A percentile compares a stretch with the other conserved stretches of the same genome.
Evolutionary conservation across 2,329 filamentous ascomycete genomes (phyloP).

Genomic region (Fusarium hainanense): DNA sequence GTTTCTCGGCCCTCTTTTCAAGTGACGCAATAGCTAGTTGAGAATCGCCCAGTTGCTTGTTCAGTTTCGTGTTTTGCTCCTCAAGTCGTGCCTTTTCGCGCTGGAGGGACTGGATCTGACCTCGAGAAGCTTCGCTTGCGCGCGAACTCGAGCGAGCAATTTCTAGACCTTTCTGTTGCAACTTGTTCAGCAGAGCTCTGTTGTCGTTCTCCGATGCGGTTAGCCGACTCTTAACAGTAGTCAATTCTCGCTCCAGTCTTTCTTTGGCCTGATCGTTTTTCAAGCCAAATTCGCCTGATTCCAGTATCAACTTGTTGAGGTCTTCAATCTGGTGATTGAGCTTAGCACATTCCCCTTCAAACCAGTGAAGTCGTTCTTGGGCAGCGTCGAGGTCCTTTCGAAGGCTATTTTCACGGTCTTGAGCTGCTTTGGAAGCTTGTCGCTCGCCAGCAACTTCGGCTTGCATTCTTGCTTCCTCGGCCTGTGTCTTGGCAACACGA

Average conservation of each 20-base stretch:
- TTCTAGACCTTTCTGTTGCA: slow-evolving; percentile 96
- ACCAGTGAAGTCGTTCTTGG: slow-evolving; percentile 78
- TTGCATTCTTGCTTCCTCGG: slow-evolving; percentile 86
- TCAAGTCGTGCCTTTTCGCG: slow-evolving; percentile 85
- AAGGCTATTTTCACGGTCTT: slow-evolving; percentile 82
- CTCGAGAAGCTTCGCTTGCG: slow-evolving; percentile 83
- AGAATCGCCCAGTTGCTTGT: slow-evolving; percentile 85
- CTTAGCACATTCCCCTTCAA: slow-evolving; percentile 81
- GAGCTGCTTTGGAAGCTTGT: slow-evolving; percentile 79
- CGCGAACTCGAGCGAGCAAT: slow-evolving; percentile 91
- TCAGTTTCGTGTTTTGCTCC: slow-evolving; percentile 82
- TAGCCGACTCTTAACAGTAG: slow-evolving; percentile 89
- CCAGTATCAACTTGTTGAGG: slow-evolving; percentile 86
- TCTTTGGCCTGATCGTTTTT: slow-evolving; percentile 96
- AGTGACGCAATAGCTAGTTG: slow-evolving; percentile 85
- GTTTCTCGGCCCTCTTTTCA: slow-evolving; percentile 94
- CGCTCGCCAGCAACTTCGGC: slow-evolving; percentile 85
- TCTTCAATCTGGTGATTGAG: slow-evolving; percentile 85
- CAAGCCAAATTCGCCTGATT: slow-evolving; percentile 88
- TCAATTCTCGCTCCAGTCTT: slow-evolving; percentile 88
- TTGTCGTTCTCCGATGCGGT: slow-evolving; percentile 97
- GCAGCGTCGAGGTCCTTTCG: slow-evolving; percentile 84
- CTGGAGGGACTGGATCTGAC: slow-evolving; percentile 79
- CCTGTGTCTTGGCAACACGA: slow-evolving; percentile 83
- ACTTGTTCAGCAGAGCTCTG: slow-evolving; percentile 91